phyloP scores from a whole-genome alignment of 2,329 filamentous ascomycete species.

The Teratosphaeria destructans region DNA sequence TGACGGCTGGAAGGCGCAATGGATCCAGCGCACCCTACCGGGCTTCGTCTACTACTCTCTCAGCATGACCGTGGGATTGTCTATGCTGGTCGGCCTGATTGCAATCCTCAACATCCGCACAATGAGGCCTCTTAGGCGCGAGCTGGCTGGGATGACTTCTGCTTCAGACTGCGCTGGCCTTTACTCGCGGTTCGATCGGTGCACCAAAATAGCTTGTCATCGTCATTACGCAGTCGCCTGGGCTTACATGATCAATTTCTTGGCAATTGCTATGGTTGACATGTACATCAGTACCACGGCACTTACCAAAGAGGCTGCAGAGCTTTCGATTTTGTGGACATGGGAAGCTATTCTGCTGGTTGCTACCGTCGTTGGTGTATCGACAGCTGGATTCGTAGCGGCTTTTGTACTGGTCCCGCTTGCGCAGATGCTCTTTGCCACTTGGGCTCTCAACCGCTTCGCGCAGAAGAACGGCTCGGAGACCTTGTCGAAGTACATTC shows the following conservation, averaged over 20 bases:
- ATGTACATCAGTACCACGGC: slow-evolving; percentile 7
- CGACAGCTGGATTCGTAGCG: slow-evolving; percentile 9
- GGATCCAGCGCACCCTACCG: background rate
- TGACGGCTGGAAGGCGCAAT: background rate
- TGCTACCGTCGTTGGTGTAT: slow-evolving; percentile 3
- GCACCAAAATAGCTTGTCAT: slow-evolving; percentile 3
- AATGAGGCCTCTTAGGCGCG: background rate
- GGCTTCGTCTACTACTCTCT: background rate
- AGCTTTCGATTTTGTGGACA: slow-evolving; percentile 5
- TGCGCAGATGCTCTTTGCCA: slow-evolving; percentile 8
- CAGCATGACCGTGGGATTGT: background rate
- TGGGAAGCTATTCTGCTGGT: slow-evolving; percentile 6
- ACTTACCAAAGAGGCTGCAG: slow-evolving; percentile 6
- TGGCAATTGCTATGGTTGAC: slow-evolving; percentile 10
- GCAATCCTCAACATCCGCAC: background rate
- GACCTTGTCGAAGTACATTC: slow-evolving; percentile 7
- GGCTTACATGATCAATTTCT: slow-evolving; percentile 7
- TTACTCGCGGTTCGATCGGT: slow-evolving; percentile 1
- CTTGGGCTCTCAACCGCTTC: slow-evolving; percentile 4
- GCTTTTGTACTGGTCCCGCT: slow-evolving; percentile 12
- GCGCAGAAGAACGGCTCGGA: slow-evolving; percentile 1
- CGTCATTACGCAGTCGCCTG: slow-evolving; percentile 6
- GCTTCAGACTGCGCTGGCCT: background rate
- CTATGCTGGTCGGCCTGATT: background rate
- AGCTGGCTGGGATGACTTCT: background rate